A percentile compares a stretch with the other conserved stretches of the same genome.
Conservation (phyloP, 441 rosid species). For the Cnidoscolus chayamansa region DNA sequence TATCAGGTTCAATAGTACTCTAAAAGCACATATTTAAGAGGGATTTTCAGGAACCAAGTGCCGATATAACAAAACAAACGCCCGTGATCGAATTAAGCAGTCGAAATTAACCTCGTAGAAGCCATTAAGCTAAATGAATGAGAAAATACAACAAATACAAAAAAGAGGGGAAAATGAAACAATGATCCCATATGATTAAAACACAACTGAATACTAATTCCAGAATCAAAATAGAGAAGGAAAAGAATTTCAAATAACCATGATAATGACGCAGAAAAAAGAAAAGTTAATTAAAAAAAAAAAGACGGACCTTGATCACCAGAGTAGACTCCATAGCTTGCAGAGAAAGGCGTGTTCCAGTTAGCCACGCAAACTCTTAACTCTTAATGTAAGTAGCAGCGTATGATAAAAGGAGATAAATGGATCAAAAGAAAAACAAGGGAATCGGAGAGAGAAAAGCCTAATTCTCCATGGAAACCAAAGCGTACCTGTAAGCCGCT, state of each 20-base stretch:
- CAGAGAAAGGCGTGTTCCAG: conserved; percentile 19
- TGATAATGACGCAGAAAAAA: background rate
- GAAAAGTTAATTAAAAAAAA: background rate
- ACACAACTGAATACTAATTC: background rate
- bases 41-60: too few relatives aligned
- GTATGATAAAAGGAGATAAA: background rate
- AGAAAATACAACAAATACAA: background rate
- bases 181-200: background rate
- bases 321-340: conserved; percentile 51
- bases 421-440: background rate
- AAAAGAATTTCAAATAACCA: background rate
- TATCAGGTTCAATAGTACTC: background rate
- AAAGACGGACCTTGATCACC: conserved; percentile 61
- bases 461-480: too few relatives aligned
- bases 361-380: conserved; percentile 28
- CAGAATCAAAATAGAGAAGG: too few relatives aligned
- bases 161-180: background rate
- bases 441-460: conserved; percentile 1
- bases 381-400: background rate
- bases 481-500: conserved; percentile 42
- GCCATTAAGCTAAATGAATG: background rate
- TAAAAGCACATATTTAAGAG: background rate
- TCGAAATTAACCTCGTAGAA: background rate
- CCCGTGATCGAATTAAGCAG: background rate
- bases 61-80: background rate